Conservation (phyloP, 768 basidiomycete genomes). For the Termitomyces sp. region DNA sequence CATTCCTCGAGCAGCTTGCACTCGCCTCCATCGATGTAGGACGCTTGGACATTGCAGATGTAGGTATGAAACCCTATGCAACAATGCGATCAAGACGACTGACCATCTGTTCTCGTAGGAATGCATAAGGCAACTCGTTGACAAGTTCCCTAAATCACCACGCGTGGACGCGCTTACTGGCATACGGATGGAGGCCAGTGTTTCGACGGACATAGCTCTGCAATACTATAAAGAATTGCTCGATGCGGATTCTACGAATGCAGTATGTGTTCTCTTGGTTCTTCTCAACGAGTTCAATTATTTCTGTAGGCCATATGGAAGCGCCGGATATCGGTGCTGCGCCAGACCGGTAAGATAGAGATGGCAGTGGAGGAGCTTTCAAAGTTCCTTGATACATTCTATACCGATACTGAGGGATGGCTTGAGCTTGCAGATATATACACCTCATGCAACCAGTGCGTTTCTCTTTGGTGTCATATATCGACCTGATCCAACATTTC, state of each 20-base stretch:
- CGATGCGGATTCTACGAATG: conserved; percentile 59
- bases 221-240: conserved; percentile 63
- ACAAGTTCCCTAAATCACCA: conserved; percentile 74
- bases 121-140: conserved; percentile 54
- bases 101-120: conserved; percentile 32
- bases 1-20: conserved; percentile 73
- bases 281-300: background rate
- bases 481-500: background rate
- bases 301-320: conserved; percentile 62
- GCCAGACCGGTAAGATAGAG: conserved; percentile 56
- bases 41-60: conserved; percentile 67
- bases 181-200: conserved; percentile 68
- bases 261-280: conserved; percentile 38
- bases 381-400: conserved; percentile 78
- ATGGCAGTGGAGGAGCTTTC: conserved; percentile 67
- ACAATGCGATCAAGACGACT: conserved; percentile 22
- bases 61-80: conserved; percentile 27
- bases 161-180: conserved; percentile 76
- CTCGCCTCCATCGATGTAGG: conserved; percentile 77
- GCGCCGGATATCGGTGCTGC: conserved; percentile 69
- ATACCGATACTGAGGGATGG: conserved; percentile 87
- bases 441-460: conserved; percentile 67
- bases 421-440: conserved; percentile 81
- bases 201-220: conserved; percentile 49
- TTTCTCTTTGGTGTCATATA: conserved; percentile 3